Evolutionary conservation across 305 asterid genomes (phyloP), one percentile per base, ranked within the genome.

Genomic region (Striga hermonthica): DNA sequence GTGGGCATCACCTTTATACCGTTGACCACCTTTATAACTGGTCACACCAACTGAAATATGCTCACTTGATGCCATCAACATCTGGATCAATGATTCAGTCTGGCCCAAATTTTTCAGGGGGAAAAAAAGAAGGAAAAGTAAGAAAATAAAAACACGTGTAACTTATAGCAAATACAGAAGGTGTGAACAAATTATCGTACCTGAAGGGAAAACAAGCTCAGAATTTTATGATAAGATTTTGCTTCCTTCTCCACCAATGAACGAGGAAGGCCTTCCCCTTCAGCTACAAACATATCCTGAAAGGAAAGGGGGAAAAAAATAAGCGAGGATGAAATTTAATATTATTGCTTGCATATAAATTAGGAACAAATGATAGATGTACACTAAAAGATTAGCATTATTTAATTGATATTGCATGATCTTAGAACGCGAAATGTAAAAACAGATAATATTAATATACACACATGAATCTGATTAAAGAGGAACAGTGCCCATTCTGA

Each of bases 231-330:
- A 67, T 86, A 82, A 76, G 74, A 75, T 75, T 84, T 92, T 69
- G 97, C 86, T 78, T 92, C 91, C 74, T 83, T 85, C 72, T 82
- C 90, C 49, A 92, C 95, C 70, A 84, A 54, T 34, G 94, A 86
- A 67, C 95, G 98, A 62, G 96, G 98, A 67, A 89, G 97, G 55
- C 98, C 98, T 77, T 92, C 97, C 57, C 98, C 97, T 15, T 92
- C 96, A 76, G 98, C 98, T 69, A 92, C 87, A 79, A 92, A 89
- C 74, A 92, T 75, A 69, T 92, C 97, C 98, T 92, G 71, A 60
- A 71, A 77, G 74, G 73, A 59, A 72, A 72, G 66, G 68, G 69
- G 60, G 58, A 68, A 77, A n/a, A 70, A 43, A 37, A 56, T 7
- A 1, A 22, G 28, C 22, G 9, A 15, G 3, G 6, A 47, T 10